These are phyloP conservation scores for Sanguinoderma infundibulare DNA, from an alignment of 1,284 basidiomycete genomes.

Conservation along the genomic window DNA sequence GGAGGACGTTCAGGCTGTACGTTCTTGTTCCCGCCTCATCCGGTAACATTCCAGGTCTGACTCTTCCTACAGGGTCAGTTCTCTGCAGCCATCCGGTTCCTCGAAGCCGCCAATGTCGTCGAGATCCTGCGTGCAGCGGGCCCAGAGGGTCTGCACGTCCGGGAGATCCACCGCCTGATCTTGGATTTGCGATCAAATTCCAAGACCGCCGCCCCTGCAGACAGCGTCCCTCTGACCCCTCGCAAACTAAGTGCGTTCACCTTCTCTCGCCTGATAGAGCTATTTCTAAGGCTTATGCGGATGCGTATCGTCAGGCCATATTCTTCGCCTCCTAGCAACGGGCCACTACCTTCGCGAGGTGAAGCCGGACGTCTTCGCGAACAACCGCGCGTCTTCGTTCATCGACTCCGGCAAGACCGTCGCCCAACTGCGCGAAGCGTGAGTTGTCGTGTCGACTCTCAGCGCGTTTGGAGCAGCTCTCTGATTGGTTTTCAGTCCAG, in stretches of 20 bases:
- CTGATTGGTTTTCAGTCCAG: conserved; percentile 13
- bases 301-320: conserved; percentile 24
- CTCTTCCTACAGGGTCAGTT: conserved; percentile 6
- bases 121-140: conserved; percentile 44
- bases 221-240: conserved; percentile 5
- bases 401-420: conserved; percentile 64
- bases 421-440: conserved; percentile 38
- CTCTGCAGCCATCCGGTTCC: conserved; percentile 7
- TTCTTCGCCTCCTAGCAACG: conserved; percentile 35
- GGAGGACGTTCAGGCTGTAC: conserved; percentile 17
- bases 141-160: conserved; percentile 32
- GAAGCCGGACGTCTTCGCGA: conserved; percentile 36
- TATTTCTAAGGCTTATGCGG: background rate
- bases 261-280: background rate
- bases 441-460: conserved; percentile 33
- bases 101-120: conserved; percentile 15
- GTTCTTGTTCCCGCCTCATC: background rate
- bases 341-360: conserved; percentile 35
- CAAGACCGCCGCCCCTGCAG: conserved; percentile 20
- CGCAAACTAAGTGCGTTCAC: conserved; percentile 5
- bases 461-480: background rate
- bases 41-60: background rate
- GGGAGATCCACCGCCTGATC: conserved; percentile 23
- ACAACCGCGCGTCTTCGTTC: conserved; percentile 34
- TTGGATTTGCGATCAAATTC: conserved; percentile 10